phyloP scores from a whole-genome alignment of 1,284 basidiomycete genomes.

The Puccinia brachypodii region DNA sequence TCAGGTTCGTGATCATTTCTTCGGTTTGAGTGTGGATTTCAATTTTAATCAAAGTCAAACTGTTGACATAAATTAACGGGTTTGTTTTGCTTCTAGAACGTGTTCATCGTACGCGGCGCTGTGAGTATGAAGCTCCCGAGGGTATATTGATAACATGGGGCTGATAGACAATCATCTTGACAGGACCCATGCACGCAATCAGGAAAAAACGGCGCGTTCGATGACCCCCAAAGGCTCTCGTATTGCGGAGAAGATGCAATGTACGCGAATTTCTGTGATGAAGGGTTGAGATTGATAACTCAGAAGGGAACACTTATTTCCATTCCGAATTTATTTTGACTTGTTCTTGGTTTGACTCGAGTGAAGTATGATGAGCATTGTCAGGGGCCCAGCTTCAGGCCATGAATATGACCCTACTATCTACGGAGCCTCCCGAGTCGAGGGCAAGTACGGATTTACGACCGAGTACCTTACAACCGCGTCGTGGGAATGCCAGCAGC shows the following conservation, averaged over 20 bases:
- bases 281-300: neutral
- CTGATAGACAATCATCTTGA: neutral
- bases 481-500: constrained; percentile 30
- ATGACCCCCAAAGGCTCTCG: constrained; percentile 10
- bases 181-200: constrained; percentile 29
- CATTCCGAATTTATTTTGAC: neutral
- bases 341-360: too few species aligned
- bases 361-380: constrained; percentile 34
- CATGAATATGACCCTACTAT: neutral
- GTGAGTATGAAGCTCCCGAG: too few species aligned
- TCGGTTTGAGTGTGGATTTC: neutral
- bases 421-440: constrained; percentile 6
- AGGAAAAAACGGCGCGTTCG: constrained; percentile 19
- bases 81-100: too few species aligned
- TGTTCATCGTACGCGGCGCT: constrained; percentile 27
- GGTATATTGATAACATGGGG: neutral
- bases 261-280: neutral
- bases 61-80: too few species aligned
- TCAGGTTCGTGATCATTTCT: constrained; percentile 10
- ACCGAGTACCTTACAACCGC: constrained; percentile 25
- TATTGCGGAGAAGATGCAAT: constrained; percentile 29
- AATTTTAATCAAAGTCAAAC: too few species aligned
- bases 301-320: neutral
- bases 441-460: constrained; percentile 28
- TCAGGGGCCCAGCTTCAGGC: neutral